Percentiles rank a stretch among this genome's conserved stretches.
Evolutionary conservation across 208 protist genomes (phyloP).

Genomic region (Naegleria lovaniensis): DNA sequence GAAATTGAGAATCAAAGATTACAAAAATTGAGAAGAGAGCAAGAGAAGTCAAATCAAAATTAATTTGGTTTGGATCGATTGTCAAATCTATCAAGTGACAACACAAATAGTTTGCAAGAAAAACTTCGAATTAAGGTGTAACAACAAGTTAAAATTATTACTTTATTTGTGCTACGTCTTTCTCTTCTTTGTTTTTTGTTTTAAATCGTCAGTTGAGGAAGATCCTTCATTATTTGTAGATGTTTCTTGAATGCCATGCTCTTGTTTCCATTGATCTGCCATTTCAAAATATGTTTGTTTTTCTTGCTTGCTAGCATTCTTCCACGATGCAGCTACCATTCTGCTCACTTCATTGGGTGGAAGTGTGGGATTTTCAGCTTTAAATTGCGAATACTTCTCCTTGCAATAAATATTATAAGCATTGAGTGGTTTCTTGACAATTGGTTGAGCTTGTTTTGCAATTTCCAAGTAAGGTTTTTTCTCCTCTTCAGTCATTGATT

Average conservation of each 20-base stretch:
- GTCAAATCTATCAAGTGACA: too few relatives aligned
- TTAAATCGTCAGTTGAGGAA: too few relatives aligned
- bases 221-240: too few relatives aligned
- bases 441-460: neutral
- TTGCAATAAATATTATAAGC: conserved; percentile 30
- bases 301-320: neutral
- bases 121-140: too few relatives aligned
- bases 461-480: conserved; percentile 21
- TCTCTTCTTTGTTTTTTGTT: too few relatives aligned
- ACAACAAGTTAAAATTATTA: too few relatives aligned
- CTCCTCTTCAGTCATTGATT: neutral
- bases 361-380: neutral
- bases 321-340: neutral
- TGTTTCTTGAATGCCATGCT: neutral
- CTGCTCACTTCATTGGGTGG: neutral
- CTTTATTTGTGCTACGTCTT: too few relatives aligned
- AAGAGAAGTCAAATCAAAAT: neutral
- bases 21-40: neutral
- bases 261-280: neutral
- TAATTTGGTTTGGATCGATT: too few relatives aligned
- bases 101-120: too few relatives aligned
- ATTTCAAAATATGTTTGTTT: conserved; percentile 17
- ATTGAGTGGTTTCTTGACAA: conserved; percentile 27
- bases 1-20: neutral
- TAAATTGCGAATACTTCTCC: neutral